phyloP scores from a whole-genome alignment of 2,329 filamentous ascomycete species.

The Dryadomyces sulphureus region DNA sequence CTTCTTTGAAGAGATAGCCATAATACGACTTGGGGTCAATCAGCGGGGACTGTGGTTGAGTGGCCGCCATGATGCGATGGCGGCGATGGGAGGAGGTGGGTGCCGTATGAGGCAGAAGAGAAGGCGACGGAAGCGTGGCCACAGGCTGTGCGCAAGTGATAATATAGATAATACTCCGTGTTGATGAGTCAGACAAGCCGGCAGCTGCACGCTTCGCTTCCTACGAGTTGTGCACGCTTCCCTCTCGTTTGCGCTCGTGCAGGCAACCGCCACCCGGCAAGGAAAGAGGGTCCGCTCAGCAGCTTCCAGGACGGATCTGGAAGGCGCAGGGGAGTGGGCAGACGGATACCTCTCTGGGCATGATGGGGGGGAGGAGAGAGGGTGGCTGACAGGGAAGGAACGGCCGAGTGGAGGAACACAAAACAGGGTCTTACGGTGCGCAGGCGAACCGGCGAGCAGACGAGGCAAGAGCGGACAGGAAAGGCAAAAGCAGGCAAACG shows the following conservation, averaged over 20 bases:
- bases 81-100: too few species aligned
- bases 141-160: background rate
- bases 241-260: too few species aligned
- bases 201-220: too few species aligned
- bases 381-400: background rate
- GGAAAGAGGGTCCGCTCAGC: background rate
- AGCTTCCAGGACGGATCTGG: background rate
- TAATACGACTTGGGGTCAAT: constrained; percentile 30
- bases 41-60: constrained; percentile 10
- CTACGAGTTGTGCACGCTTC: too few species aligned
- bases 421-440: too few species aligned
- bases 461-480: too few species aligned
- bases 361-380: too few species aligned
- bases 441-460: too few species aligned
- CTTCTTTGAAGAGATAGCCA: constrained; percentile 50
- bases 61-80: constrained; percentile 6
- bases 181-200: constrained; percentile 1
- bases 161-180: too few species aligned
- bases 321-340: background rate
- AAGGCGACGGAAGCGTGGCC: background rate
- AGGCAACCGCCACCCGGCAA: constrained; percentile 1
- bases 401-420: too few species aligned
- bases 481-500: too few species aligned
- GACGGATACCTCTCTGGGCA: too few species aligned
- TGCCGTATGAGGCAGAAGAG: background rate